phyloP scores from a whole-genome alignment of 2,329 filamentous ascomycete genomes.

The Penicillium sp. region DNA sequence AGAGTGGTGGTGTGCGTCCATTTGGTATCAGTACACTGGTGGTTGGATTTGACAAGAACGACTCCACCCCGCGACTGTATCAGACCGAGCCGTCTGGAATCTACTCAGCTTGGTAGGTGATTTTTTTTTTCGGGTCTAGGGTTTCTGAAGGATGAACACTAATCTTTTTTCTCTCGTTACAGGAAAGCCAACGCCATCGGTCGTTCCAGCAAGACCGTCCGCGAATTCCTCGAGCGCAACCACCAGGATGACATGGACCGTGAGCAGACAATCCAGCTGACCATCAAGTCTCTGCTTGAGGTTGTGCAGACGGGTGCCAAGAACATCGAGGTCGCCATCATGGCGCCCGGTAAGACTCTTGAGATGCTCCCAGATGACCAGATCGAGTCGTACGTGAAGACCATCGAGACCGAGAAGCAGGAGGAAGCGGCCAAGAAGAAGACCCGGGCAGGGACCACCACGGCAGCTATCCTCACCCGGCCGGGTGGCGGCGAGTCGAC shows the following conservation, averaged over 20 bases:
- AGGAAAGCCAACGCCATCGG: conserved; percentile 99
- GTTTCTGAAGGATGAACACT: conserved; percentile 14
- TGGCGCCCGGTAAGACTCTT: conserved; percentile 85
- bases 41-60: conserved; percentile 95
- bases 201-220: conserved; percentile 96
- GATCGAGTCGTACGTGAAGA: conserved; percentile 97
- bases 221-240: conserved; percentile 97
- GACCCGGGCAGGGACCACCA: conserved; percentile 51
- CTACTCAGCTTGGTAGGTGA: conserved; percentile 88
- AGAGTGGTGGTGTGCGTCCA: conserved; percentile 96
- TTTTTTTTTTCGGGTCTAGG: neutral
- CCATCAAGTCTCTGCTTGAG: conserved; percentile 96
- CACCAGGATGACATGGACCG: conserved; percentile 98
- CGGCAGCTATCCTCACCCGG: conserved; percentile 69
- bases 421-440: conserved; percentile 98
- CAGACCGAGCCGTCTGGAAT: conserved; percentile 99
- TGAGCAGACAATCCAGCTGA: conserved; percentile 91
- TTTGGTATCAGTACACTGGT: conserved; percentile 98
- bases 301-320: conserved; percentile 98
- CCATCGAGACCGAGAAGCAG: conserved; percentile 98
- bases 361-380: conserved; percentile 95
- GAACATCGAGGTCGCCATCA: conserved; percentile 99
- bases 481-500: conserved; percentile 44
- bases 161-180: conserved; percentile 3
- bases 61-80: conserved; percentile 83